Base-by-base conservation (phyloP, 164 flowering plant species). In the Chloranthus sessilifolius region DNA sequence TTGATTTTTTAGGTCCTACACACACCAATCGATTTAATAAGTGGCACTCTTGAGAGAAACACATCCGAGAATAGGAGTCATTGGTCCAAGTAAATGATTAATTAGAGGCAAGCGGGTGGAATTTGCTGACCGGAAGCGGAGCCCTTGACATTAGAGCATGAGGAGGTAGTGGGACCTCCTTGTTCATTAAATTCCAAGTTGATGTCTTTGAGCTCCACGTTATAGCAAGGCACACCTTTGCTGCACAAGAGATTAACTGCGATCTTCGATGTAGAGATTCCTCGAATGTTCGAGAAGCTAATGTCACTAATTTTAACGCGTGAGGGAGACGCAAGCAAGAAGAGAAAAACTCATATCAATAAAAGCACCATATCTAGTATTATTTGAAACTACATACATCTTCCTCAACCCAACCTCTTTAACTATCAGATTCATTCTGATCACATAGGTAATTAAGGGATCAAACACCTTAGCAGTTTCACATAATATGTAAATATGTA, bases 221-320 rank as follows among this genome's bases (percentile, higher is more conserved):
- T 26, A 33, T 57, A n/a, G 46, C 69, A 63, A 28, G 69, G 72
- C 4, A 28, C 5, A 0, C 42, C 50, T 43, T 43, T 22, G 55
- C 70, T 62, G 19, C 74, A 71, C 2, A 37, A 1, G 4, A 71
- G 51, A n/a, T 46, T 67, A 1, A 71, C 56, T 0, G 62, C 61
- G 1, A 56, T 35, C 22, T 46, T 30, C 0, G 66, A 38, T 19
- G 71, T n/a, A 2, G 75, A 53, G 1, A 59, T 66, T 0, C 75
- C 72, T 7, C 46, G 11, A 14, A 63, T 67, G 52, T 61, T 41
- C 9, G 37, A 54, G 48, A 60, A 63, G 12, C 16, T 56, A 1
- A 70, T 37, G n/a, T 55, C 39, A 43, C 63, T 56, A 31, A 63
- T 43, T 53, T 65, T 37, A 22, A 64, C 59, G 0, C 48, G 38